phyloP scores from a whole-genome alignment of 208 protist genomes.

The Naegleria lovaniensis region DNA sequence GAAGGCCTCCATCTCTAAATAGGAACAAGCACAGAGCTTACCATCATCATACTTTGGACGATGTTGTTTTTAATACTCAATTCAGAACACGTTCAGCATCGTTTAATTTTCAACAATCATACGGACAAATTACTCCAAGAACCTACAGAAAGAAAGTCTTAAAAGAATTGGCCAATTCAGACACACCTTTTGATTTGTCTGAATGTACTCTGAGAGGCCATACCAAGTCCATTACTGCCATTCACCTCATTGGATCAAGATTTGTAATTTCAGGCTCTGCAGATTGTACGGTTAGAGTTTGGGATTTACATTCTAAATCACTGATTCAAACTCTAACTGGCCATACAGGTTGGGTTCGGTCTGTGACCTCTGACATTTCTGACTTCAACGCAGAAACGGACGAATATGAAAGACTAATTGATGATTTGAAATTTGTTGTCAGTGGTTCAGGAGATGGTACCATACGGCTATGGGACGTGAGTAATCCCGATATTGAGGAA shows the following conservation, averaged over 20 bases:
- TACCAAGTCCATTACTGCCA: not conserved
- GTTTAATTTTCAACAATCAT: not conserved
- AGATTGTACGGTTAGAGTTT: not conserved
- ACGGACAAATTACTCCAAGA: not conserved
- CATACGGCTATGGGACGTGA: not conserved
- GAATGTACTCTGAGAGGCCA: not conserved
- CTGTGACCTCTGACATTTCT: not conserved
- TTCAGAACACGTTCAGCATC: not conserved
- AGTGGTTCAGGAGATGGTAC: not conserved
- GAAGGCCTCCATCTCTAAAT: not conserved
- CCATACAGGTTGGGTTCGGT: not conserved
- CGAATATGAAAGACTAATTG: not conserved
- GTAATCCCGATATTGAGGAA: not conserved
- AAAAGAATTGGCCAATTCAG: not conserved
- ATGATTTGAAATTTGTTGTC: not conserved
- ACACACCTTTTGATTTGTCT: not conserved
- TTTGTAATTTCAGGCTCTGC: not conserved
- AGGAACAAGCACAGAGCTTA: not conserved
- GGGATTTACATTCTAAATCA: not conserved
- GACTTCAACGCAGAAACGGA: not conserved
- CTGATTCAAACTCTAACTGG: not conserved
- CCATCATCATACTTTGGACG: not conserved
- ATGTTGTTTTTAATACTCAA: slow-evolving; percentile 7
- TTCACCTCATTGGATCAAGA: not conserved
- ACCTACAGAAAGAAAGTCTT: not conserved